Percentiles rank a stretch among this genome's conserved stretches.
phyloP scores from a whole-genome alignment of 2,329 filamentous ascomycete genomes.

The Aspergillus brasiliensis region DNA sequence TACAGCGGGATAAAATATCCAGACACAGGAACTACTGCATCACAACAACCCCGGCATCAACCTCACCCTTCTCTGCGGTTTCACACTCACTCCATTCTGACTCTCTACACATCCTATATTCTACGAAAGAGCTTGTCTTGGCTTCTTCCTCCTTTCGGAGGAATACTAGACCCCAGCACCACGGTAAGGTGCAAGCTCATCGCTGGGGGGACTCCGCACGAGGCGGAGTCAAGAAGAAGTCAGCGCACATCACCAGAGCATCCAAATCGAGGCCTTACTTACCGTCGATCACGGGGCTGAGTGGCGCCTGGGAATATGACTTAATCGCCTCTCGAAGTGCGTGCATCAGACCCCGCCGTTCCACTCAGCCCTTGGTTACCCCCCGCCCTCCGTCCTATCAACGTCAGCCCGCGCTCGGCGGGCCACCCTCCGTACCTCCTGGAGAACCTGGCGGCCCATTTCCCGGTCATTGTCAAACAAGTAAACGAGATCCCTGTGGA shows the following conservation, averaged over 20 bases:
- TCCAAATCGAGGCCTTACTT: too few relatives aligned
- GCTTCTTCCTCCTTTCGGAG: neutral
- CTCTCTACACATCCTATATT: too few relatives aligned
- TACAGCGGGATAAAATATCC: too few relatives aligned
- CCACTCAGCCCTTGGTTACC: neutral
- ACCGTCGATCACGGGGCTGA: too few relatives aligned
- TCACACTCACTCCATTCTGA: too few relatives aligned
- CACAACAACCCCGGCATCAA: too few relatives aligned
- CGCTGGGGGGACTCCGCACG: neutral
- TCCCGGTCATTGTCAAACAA: neutral
- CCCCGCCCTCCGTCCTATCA: neutral
- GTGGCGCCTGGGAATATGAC: neutral
- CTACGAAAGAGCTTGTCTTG: neutral
- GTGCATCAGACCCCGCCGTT: neutral
- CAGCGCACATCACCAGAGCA: too few relatives aligned
- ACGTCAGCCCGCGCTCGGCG: neutral
- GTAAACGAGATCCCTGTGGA: neutral
- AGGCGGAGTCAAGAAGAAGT: too few relatives aligned
- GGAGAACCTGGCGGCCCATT: neutral
- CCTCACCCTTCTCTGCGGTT: too few relatives aligned
- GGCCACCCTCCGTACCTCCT: neutral
- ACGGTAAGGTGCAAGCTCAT: slow-evolving; percentile 1
- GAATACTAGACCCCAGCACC: slow-evolving; percentile 1
- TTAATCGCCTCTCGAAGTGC: neutral
- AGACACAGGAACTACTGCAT: too few relatives aligned